A percentile compares a stretch with the other conserved stretches of the same genome.
phyloP scores from a whole-genome alignment of 768 basidiomycete genomes.

The Kwoniella shandongensis region DNA sequence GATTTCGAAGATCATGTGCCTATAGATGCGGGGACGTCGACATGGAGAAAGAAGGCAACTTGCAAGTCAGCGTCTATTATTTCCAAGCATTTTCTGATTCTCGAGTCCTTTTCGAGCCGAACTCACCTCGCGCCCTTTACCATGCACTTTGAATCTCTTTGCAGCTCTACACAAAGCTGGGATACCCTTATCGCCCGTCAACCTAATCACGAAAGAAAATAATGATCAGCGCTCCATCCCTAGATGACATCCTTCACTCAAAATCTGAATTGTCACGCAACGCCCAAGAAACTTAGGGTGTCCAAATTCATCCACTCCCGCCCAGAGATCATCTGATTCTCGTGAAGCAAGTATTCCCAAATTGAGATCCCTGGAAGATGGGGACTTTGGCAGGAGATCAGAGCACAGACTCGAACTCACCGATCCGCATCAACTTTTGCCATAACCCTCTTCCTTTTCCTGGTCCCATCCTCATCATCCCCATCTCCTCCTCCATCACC shows the following conservation, averaged over 20 bases:
- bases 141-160: constrained; percentile 75
- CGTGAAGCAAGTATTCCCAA: no score
- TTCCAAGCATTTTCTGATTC: no score
- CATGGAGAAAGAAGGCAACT: not conserved
- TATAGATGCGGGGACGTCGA: constrained; percentile 51
- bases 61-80: no score
- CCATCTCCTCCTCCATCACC: constrained; percentile 4
- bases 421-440: constrained; percentile 69
- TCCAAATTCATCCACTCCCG: no score
- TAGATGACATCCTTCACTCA: no score
- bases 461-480: constrained; percentile 49
- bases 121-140: constrained; percentile 87
- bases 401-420: constrained; percentile 32
- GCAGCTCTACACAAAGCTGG: constrained; percentile 73
- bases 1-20: constrained; percentile 75
- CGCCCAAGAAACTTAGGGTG: no score
- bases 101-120: constrained; percentile 4
- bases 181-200: constrained; percentile 74
- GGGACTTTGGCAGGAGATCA: no score
- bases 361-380: no score
- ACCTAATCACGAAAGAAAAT: constrained; percentile 12
- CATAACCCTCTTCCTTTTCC: constrained; percentile 59
- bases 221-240: not conserved
- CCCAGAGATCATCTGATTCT: no score
- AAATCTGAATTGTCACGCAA: no score